Evolutionary conservation across 805 yeast species (phyloP), one percentile per base, ranked within the genome.

Genomic region (Candida krabiensis): DNA sequence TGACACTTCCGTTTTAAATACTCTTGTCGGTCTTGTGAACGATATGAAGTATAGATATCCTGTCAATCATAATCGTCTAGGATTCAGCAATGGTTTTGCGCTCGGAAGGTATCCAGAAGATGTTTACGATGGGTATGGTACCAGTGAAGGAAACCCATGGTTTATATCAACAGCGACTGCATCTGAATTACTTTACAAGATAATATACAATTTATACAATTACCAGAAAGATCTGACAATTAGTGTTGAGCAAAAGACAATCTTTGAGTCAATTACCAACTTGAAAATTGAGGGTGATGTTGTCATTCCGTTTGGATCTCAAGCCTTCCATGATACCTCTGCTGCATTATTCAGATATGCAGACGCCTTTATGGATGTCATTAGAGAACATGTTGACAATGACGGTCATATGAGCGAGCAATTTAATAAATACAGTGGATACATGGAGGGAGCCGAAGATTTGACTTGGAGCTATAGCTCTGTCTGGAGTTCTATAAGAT

Each of bases 51-150:
- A 67, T 27, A 64, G 93, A 38, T 90, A 84, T 55, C 95, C 96
- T 4, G 74, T 91, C 27, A 91, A 91, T 61, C 77, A 72, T 41
- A 57, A 63, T 18, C 61, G 65, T 33, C 58, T 70, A 18, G 67
- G 69, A 2, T 42, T 50, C 28, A 39, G 50, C 22, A 52, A 61
- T 3, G 85, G 84, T 3, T 80, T 82, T 35, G 96, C 84, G 0
- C 62, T 90, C 37, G 98, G 98, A 3, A 72, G 98, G 55, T 90
- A 90, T 55, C 96, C 97, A 1, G 98, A 90, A 55, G 98, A 90
- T 62, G 59, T 83, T 8, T 90, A 90, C 60, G 83, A 90, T 58
- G 96, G 96, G 0, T 64, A 69, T 43, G 80, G 79, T 0, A 67
- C 74, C 0, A 70, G 82, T 22, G 87, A 82, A 51, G 97, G 96